phyloP scores from a whole-genome alignment of 2,329 filamentous ascomycete species.

The Didymella sp. region DNA sequence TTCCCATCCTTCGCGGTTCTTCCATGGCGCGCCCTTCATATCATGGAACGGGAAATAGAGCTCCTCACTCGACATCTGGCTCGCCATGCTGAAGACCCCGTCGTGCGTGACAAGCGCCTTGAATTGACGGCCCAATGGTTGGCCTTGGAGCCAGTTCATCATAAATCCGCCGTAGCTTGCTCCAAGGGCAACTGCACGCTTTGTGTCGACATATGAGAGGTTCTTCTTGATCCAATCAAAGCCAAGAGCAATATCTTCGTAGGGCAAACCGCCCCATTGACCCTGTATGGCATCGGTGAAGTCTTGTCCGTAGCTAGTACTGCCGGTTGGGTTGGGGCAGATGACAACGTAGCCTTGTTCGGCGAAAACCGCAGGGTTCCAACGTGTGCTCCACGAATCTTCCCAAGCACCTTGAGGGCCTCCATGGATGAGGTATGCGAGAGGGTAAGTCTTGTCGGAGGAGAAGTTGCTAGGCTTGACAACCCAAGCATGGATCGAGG shows the following conservation, averaged over 20 bases:
- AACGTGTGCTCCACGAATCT: constrained; percentile 80
- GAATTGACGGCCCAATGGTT: constrained; percentile 81
- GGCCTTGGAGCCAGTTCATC: constrained; percentile 86
- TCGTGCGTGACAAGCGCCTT: constrained; percentile 89
- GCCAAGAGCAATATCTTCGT: constrained; percentile 78
- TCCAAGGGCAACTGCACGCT: constrained; percentile 73
- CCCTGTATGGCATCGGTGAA: constrained; percentile 77
- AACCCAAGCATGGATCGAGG: constrained; percentile 73
- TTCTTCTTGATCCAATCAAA: constrained; percentile 76
- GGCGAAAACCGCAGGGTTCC: constrained; percentile 86
- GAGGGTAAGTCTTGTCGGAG: constrained; percentile 73
- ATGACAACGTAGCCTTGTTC: constrained; percentile 88
- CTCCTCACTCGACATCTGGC: constrained; percentile 60
- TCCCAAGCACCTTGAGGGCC: constrained; percentile 80
- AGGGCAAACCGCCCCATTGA: constrained; percentile 86
- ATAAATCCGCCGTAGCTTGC: constrained; percentile 61
- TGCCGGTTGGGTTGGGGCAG: constrained; percentile 82
- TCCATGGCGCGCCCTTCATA: constrained; percentile 46
- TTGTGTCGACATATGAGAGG: constrained; percentile 72
- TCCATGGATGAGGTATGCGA: constrained; percentile 82
- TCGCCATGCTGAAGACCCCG: constrained; percentile 73
- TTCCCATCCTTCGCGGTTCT: constrained; percentile 57
- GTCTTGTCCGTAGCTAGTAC: constrained; percentile 80
- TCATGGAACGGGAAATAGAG: constrained; percentile 61
- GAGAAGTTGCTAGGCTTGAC: constrained; percentile 71